Evolutionary conservation across 208 protist species (phyloP).

Genomic region (Wallacemonas collosoma): DNA sequence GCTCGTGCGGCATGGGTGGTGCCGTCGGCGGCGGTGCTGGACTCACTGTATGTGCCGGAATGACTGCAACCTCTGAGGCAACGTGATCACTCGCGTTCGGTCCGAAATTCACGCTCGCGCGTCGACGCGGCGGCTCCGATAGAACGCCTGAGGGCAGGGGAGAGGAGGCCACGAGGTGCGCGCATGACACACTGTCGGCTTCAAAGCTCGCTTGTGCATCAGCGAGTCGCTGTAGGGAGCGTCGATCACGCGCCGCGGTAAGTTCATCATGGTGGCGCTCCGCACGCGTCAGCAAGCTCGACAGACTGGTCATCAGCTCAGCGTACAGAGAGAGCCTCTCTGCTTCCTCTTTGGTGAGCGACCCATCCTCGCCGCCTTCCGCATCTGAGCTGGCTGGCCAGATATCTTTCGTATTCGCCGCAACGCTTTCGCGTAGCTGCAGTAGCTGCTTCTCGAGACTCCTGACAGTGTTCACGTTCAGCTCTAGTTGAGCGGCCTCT

Average conservation of each 20-base stretch:
- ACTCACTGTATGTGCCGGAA: background rate
- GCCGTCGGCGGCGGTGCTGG: background rate
- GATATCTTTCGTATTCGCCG: background rate
- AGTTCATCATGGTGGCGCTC: conserved; percentile 13
- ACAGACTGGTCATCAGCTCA: conserved; percentile 3
- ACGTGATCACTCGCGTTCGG: conserved; percentile 2
- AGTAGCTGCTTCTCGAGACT: too few relatives aligned
- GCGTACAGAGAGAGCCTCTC: conserved; percentile 8
- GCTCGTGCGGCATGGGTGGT: background rate
- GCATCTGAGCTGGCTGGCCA: background rate
- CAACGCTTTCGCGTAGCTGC: too few relatives aligned
- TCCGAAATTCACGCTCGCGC: conserved; percentile 5
- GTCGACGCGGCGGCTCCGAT: background rate
- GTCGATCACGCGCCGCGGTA: background rate
- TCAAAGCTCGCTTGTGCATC: background rate
- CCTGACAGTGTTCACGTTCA: too few relatives aligned
- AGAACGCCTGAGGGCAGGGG: background rate
- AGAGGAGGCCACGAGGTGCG: background rate
- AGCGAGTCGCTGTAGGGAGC: background rate
- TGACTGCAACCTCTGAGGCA: background rate
- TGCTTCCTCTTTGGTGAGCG: background rate
- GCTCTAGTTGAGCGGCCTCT: too few relatives aligned
- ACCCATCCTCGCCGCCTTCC: background rate
- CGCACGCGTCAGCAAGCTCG: conserved; percentile 1
- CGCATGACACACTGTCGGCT: background rate